These are phyloP conservation scores for Mycena vitilis DNA, from an alignment of 768 basidiomycete species.

Conservation along the genomic window DNA sequence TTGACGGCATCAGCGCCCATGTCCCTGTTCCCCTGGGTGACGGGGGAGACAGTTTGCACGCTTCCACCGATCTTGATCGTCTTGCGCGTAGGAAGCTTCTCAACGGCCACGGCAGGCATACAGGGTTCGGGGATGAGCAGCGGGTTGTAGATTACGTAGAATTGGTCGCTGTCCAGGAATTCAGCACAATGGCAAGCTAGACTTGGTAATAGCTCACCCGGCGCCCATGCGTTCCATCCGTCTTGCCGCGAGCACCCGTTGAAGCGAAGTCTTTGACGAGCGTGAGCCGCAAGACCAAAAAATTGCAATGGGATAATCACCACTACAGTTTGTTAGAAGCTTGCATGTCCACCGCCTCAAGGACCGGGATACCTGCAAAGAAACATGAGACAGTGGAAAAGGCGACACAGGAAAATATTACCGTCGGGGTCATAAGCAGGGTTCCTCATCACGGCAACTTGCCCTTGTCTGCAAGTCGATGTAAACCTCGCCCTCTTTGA, in stretches of 20 bases:
- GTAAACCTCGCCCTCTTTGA: slow-evolving; percentile 40
- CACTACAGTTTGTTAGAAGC: slow-evolving; percentile 37
- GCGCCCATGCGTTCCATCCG: slow-evolving; percentile 41
- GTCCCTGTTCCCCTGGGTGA: slow-evolving; percentile 13
- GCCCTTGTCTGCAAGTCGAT: slow-evolving; percentile 36
- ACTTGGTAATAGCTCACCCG: slow-evolving; percentile 29
- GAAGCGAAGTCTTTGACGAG: slow-evolving; percentile 39
- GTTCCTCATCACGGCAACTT: slow-evolving; percentile 35
- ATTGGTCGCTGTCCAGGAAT: slow-evolving; percentile 40
- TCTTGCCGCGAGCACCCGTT: slow-evolving; percentile 31
- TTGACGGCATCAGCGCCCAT: slow-evolving; percentile 33
- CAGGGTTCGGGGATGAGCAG: slow-evolving; percentile 32
- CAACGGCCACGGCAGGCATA: not conserved
- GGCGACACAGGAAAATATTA: not conserved
- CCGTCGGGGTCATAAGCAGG: slow-evolving; percentile 38
- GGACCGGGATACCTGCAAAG: slow-evolving; percentile 34
- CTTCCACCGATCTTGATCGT: slow-evolving; percentile 15
- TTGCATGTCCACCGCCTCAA: slow-evolving; percentile 35
- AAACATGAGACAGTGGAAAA: not conserved
- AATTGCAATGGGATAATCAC: slow-evolving; percentile 16
- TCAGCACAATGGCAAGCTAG: not conserved
- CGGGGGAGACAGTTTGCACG: not conserved
- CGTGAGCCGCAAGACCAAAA: not conserved
- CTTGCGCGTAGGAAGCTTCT: slow-evolving; percentile 1
- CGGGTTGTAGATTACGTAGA: slow-evolving; percentile 35